phyloP scores from a whole-genome alignment of 2,329 filamentous ascomycete genomes.

The Aspergillus phoenicis region DNA sequence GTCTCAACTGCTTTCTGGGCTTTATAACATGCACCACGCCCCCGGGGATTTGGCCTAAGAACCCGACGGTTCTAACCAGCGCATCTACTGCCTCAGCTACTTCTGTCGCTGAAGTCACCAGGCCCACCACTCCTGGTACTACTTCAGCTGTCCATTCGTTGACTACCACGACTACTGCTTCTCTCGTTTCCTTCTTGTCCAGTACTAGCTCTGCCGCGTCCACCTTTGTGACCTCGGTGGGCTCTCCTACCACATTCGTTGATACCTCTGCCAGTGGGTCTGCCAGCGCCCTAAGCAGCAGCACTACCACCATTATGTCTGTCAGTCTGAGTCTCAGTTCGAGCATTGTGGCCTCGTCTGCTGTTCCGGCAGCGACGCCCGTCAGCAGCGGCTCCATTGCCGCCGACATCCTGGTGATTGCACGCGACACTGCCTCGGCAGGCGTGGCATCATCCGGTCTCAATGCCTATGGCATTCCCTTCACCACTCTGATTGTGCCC shows the following conservation, averaged over 20 bases:
- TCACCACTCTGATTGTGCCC: constrained; percentile 58
- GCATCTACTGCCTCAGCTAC: constrained; percentile 3
- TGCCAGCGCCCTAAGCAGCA: not conserved
- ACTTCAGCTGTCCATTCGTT: constrained; percentile 5
- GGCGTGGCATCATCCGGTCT: constrained; percentile 56
- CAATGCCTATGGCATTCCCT: constrained; percentile 64
- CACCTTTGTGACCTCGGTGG: constrained; percentile 12
- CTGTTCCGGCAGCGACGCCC: constrained; percentile 22
- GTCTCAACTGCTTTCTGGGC: constrained; percentile 32
- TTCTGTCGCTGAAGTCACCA: not conserved
- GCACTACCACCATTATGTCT: constrained; percentile 27
- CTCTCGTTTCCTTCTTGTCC: constrained; percentile 1
- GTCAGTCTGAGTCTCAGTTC: constrained; percentile 25
- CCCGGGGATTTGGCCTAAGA: constrained; percentile 32
- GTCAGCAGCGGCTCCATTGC: constrained; percentile 29
- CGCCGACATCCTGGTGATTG: constrained; percentile 59
- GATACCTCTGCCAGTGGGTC: constrained; percentile 9
- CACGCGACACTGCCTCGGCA: constrained; percentile 54
- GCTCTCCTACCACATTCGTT: constrained; percentile 13
- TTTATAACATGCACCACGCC: constrained; percentile 36
- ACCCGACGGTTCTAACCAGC: constrained; percentile 26
- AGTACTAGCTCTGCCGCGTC: constrained; percentile 11
- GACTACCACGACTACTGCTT: not conserved
- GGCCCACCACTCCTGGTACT: constrained; percentile 6
- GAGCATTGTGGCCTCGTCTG: constrained; percentile 20